Evolutionary conservation across 2,329 filamentous ascomycete genomes (phyloP), one percentile per base, ranked within the genome.

Genomic region (Lasiodiplodia gonubiensis): DNA sequence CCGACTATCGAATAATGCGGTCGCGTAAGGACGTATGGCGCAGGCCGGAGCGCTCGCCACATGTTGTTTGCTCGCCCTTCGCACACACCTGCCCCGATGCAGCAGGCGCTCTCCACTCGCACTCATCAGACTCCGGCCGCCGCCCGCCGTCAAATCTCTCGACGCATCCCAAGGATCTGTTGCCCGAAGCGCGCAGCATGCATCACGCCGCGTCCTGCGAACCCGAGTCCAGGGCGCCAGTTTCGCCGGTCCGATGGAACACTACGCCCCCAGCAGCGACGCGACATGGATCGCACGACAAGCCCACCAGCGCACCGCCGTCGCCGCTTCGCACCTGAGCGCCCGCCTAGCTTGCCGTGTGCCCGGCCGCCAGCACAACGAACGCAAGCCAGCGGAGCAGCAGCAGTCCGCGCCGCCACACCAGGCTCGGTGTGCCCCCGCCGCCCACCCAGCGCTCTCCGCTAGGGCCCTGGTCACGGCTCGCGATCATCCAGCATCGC

Each of bases 231-330:
- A 64, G 49, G 61, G 61, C 61, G 61, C 61, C 61, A 65, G 48
- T 53, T 54, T 65, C 61, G 61, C 61, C 61, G 61, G 61, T 65
- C 61, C 48, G 61, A 65, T 65, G 61, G 61, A 65, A 53, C 61
- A 65, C 59, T 63, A 61, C 57, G 55, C 57, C 57, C 57, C 57
- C 59, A 63, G 59, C 57, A 61, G 59, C 59, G 39, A 27, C 52
- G 52, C 52, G 57, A 61, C 57, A 61, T 61, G 57, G 57, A 61
- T 61, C 57, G 57, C 57, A 63, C 42, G 59, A 63, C 59, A 63
- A 63, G 59, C 59, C 59, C 39, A 61, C 57, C 57, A 61, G 25
- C 39, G 25, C 57, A 35, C 27, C 59, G 46, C 59, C 46, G 59
- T 51, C 57, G 57, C 57, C 57, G 39, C 57, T 39, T 30, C 10